Evolutionary conservation across 2,329 filamentous ascomycete species (phyloP), one percentile per base, ranked within the genome.

Genomic region (Ophiobolus disseminans): DNA sequence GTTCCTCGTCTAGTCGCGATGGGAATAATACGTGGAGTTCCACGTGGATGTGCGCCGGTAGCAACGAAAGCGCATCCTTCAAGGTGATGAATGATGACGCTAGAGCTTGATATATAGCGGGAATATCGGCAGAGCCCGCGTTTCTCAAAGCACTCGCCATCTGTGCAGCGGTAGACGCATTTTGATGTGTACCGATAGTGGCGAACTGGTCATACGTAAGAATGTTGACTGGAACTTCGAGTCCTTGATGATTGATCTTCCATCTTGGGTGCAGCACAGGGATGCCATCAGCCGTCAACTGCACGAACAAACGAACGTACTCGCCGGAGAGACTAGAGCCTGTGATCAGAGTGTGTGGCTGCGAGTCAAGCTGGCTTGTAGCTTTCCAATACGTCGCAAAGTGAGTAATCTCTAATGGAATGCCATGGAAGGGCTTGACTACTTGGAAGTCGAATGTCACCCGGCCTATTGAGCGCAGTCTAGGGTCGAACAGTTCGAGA

Each of bases 351-450:
- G 91, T 90, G 66, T 84, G 94, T 19, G 89, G 88, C 37, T 91
- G 89, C 40, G 90, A 86, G 69, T 96, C 91, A 38, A 94, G 83
- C 62, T 96, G 91, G 65, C 91, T 96, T 1, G 94, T 99, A 0
- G 93, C 93, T 74, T 97, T 99, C 94, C 94, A 99, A 74, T 99
- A 99, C 0, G 94, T 97, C 55, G 96, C 94, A 63, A 97, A 99
- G 67, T 97, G 92, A 1, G 94, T 96, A 52, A 99, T 97, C 73
- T 99, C 94, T 17, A 99, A 79, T 3, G 94, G 91, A 52, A 91
- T 88, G 6, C 94, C 93, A 55, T 87, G 86, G 76, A 97, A 99
- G 0, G 94, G 94, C 67, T 96, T 97, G 71, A 99, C 95, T 20
- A 97, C 91, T 69, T 97, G 92, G 45, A 91, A 96, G 57, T 90